Percentiles rank a stretch among this genome's conserved stretches.
Conservation (phyloP, 495 filamentous ascomycete species). For the Penicillium parvum region DNA sequence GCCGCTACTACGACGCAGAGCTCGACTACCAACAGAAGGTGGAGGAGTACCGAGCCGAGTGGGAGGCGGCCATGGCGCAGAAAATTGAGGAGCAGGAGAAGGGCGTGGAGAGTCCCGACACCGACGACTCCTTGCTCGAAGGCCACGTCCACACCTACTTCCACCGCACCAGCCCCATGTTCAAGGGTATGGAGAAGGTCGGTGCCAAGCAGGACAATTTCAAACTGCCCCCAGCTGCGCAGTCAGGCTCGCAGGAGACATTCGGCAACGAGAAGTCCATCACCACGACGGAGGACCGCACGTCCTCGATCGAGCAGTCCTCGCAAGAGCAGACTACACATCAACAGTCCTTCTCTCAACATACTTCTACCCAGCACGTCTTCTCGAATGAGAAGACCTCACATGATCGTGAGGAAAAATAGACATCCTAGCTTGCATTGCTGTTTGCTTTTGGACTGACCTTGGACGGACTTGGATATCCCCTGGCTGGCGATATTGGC, state of each 20-base stretch:
- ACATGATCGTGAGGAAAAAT: too few relatives aligned
- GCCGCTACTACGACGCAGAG: conserved; percentile 74
- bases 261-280: conserved; percentile 9
- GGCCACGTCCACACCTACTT: conserved; percentile 47
- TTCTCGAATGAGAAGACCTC: too few relatives aligned
- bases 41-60: conserved; percentile 68
- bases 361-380: too few relatives aligned
- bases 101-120: conserved; percentile 27
- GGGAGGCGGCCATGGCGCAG: conserved; percentile 52
- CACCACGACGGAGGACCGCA: background rate
- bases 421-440: conserved; percentile 1
- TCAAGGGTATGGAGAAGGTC: conserved; percentile 42
- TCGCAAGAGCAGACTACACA: too few relatives aligned
- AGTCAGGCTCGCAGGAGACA: conserved; percentile 15
- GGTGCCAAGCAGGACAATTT: conserved; percentile 35
- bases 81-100: conserved; percentile 46
- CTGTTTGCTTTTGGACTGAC: conserved; percentile 1
- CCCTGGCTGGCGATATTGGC: background rate
- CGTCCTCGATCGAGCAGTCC: background rate
- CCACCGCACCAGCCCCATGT: conserved; percentile 49
- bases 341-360: too few relatives aligned
- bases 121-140: conserved; percentile 40
- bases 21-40: conserved; percentile 75
- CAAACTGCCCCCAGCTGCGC: conserved; percentile 38
- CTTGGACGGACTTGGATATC: background rate